Conservation (phyloP, 169 alveolate genomes). For the Plasmodium relictum region DNA sequence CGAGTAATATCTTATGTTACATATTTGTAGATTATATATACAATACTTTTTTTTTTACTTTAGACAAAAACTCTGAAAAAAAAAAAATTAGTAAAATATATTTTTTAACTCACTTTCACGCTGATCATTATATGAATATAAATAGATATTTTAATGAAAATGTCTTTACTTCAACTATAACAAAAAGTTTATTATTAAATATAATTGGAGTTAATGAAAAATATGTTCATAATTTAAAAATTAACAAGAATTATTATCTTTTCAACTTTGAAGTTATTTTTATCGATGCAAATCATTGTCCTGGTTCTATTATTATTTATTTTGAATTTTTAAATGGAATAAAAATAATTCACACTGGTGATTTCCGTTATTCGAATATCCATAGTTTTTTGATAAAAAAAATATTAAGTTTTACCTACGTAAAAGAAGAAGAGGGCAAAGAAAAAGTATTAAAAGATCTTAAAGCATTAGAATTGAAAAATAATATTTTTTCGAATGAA, state of each 20-base stretch:
- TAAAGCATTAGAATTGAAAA: neutral
- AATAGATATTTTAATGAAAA: slow-evolving; percentile 57
- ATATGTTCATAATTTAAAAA: slow-evolving; percentile 72
- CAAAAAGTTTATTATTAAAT: slow-evolving; percentile 54
- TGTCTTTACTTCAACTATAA: slow-evolving; percentile 48
- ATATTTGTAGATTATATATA: no score
- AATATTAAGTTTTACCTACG: neutral
- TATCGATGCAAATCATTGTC: slow-evolving; percentile 77
- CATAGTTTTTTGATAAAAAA: slow-evolving; percentile 71
- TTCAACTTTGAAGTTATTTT: slow-evolving; percentile 68
- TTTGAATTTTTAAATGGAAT: slow-evolving; percentile 70
- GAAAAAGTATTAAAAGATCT: slow-evolving; percentile 1
- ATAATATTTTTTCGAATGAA: neutral
- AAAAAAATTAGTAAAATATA: slow-evolving; percentile 38
- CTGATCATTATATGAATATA: slow-evolving; percentile 73
- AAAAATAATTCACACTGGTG: slow-evolving; percentile 77
- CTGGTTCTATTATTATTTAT: slow-evolving; percentile 76
- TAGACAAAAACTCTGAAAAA: slow-evolving; percentile 14
- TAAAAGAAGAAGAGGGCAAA: neutral
- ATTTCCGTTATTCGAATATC: slow-evolving; percentile 73
- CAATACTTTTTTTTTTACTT: neutral
- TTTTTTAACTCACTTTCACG: slow-evolving; percentile 75
- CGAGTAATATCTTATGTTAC: no score
- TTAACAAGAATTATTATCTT: slow-evolving; percentile 57
- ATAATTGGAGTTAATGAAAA: slow-evolving; percentile 65